Evolutionary conservation across 768 basidiomycete genomes (phyloP), one percentile per base, ranked within the genome.

Genomic region (Suillus occidentalis): DNA sequence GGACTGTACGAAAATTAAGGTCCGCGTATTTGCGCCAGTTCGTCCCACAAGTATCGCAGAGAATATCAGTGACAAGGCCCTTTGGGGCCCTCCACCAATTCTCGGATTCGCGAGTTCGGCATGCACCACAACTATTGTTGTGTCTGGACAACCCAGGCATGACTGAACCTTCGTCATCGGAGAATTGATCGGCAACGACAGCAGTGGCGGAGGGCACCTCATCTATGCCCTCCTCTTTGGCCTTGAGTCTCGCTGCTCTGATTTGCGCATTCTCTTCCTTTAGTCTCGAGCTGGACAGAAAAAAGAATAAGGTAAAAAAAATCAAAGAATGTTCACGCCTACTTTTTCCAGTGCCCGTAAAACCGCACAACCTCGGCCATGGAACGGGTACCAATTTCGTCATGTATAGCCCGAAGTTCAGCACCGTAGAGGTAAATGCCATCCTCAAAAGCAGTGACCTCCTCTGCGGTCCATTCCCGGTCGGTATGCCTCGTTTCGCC

Each of bases 11-110:
- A 31, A 91, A 88, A 69, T 89, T 92, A 58, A 95, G 80, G 69
- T 96, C 94, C 0, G 93, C 95, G 73, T 97, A 97, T 77, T 96
- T 97, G 69, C 95, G 83, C 90, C 94, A 97, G 68, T 90, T 91
- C 53, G 87, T 85, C 14, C 95, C 95, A 71, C 95, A 97, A 36
- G 76, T 82, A 55, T 96, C 92, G 73, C 95, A 97, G 61, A 97
- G 86, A 45, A 94, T 84, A 65, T 83, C 84, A 2, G 90, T 90
- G 0, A 82, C 76, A n/a, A 96, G 83, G 25, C 90, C 91, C 72
- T 92, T 92, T 3, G 95, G 95, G 16, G 94, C 94, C 74, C 91
- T 92, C 94, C 94, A 97, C 95, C 95, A 97, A 3, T 77, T 79
- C 43, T 82, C 82, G 7, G 91, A 91, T 65, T 94, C 91, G 63